Evolutionary conservation across 305 asterid species (phyloP).

Genomic region (Euphrasia arctica): DNA sequence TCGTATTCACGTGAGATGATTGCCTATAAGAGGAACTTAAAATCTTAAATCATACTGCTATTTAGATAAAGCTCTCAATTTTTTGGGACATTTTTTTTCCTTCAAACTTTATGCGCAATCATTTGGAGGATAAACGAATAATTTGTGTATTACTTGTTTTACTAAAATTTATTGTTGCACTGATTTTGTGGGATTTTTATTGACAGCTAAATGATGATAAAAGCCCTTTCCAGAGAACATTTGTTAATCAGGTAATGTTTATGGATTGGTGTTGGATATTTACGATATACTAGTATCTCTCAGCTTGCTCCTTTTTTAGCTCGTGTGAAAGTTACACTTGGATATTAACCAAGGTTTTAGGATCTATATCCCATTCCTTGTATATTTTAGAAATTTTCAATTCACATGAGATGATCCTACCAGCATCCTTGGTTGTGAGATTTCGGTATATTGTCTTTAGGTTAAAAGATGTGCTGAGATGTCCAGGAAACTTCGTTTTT

Average conservation of each 20-base stretch:
- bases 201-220: conserved; percentile 88
- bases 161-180: conserved; percentile 25
- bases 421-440: not conserved
- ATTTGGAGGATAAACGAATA: conserved; percentile 13
- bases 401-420: conserved; percentile 20
- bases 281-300: conserved; percentile 3
- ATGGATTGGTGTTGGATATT: conserved; percentile 22
- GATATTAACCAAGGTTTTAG: conserved; percentile 18
- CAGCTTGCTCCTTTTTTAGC: conserved; percentile 13
- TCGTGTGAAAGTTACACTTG: conserved; percentile 17
- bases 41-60: conserved; percentile 12
- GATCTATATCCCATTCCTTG: not conserved
- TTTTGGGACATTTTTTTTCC: conserved; percentile 18
- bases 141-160: conserved; percentile 23
- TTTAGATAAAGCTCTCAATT: conserved; percentile 1
- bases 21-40: conserved; percentile 13
- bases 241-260: conserved; percentile 80
- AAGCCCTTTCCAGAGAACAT: conserved; percentile 93
- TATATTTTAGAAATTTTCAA: conserved; percentile 8
- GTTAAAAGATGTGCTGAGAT: conserved; percentile 97
- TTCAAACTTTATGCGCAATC: conserved; percentile 13
- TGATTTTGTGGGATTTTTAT: conserved; percentile 26
- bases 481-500: conserved; percentile 83
- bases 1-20: not conserved
- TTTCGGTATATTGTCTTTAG: conserved; percentile 36